phyloP scores from a whole-genome alignment of 1,284 basidiomycete species.

The Ceratorhiza oryzae-sativae region DNA sequence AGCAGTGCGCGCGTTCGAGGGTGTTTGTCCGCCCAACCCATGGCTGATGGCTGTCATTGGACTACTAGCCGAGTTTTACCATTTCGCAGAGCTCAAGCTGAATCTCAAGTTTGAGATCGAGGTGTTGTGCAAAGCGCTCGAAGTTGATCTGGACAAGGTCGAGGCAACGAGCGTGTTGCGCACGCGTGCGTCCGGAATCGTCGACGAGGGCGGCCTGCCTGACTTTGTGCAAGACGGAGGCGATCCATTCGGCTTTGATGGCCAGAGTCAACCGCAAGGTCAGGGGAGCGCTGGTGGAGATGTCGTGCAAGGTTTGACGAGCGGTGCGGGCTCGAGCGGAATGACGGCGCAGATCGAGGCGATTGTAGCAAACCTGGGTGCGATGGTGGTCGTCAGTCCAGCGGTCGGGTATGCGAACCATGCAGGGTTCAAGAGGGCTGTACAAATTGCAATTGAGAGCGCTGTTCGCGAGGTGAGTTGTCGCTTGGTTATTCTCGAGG shows the following conservation, averaged over 20 bases:
- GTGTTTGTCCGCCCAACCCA: constrained; percentile 97
- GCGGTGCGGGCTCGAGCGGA: constrained; percentile 3
- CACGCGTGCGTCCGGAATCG: constrained; percentile 47
- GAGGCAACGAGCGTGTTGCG: constrained; percentile 86
- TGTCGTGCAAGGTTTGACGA: constrained; percentile 9
- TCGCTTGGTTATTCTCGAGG: background rate
- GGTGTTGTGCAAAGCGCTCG: constrained; percentile 91
- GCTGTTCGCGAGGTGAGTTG: constrained; percentile 86
- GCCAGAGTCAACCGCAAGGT: background rate
- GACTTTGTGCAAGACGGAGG: constrained; percentile 73
- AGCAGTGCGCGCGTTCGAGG: constrained; percentile 85
- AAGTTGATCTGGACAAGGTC: constrained; percentile 86
- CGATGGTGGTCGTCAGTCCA: constrained; percentile 80
- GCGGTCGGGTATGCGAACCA: constrained; percentile 78
- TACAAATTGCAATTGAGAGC: constrained; percentile 91
- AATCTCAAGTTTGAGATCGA: constrained; percentile 99
- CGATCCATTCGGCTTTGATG: constrained; percentile 44
- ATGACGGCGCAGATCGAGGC: constrained; percentile 68
- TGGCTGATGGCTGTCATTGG: constrained; percentile 97
- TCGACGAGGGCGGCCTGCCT: constrained; percentile 60
- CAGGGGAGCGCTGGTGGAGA: background rate
- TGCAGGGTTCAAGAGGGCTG: constrained; percentile 87
- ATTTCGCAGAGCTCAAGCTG: constrained; percentile 94
- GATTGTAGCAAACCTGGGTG: constrained; percentile 76
- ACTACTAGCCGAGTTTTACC: constrained; percentile 93